Base-by-base conservation (phyloP, 129 eudicot genomes). In the Flaveria brownii region DNA sequence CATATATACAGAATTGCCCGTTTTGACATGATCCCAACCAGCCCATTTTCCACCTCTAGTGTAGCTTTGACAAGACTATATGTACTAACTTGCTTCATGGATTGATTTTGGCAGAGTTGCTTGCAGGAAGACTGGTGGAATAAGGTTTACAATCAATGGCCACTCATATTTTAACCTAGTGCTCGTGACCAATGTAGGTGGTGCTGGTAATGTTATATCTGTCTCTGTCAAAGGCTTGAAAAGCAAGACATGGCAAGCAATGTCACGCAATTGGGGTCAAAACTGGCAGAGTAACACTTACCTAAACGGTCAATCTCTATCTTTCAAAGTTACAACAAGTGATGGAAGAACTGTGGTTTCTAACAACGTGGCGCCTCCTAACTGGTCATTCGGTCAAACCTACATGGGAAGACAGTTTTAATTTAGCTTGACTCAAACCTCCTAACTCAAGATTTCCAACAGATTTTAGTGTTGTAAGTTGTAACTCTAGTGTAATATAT, bases 201-300 rank as follows among this genome's bases (percentile, higher is more conserved):
- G 91, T 6, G 85, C 85, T 14, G 89, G 92, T 23, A 78, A 85
- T 71, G 87, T 88, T 12, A 66, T 78, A 7, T 68, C 73, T 0
- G 83, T 78, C 36, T 86, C 88, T 1, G 72, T 88, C 50, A 88
- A 83, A 70, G 89, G 89, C 49, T 85, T 89, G 1, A 83, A 73
- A 23, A 47, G 77, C 28, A 76, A 22, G 6, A 57, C 43, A 1
- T 88, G 92, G 92, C 86, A 85, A 64, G 71, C 79, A 10, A 74
- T 88, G 92, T 83, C 89, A 0, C 87, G 85, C 7, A 88, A 88
- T 45, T 88, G 92, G 89, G 92, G 92, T 54, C 89, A 85, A 73
- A 88, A 88, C 26, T 88, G 92, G 92, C 89, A 88, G 68, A 85
- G 87, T 75, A 83, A 85, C 73, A 23, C 78, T 54, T 75, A 80